phyloP scores from a whole-genome alignment of 176 grass and related monocot genomes.

The Oryza coarctata region DNA sequence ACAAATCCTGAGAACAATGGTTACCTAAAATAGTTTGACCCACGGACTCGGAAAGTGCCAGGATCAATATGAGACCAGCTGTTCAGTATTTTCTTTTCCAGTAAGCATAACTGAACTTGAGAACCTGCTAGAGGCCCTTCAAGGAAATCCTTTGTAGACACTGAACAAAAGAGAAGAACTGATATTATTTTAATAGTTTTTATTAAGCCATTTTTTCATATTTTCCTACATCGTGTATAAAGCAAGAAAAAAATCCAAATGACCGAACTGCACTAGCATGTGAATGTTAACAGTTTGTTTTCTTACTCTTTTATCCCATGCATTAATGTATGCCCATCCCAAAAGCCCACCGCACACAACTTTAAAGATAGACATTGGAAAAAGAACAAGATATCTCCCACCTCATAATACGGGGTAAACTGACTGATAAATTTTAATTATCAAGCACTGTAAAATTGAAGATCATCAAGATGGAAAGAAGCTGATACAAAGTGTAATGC shows the following conservation, averaged over 20 bases:
- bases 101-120: constrained; percentile 77
- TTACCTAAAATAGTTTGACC: constrained; percentile 91
- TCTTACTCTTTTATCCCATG: neutral
- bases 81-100: constrained; percentile 78
- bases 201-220: neutral
- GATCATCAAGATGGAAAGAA: neutral
- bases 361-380: neutral
- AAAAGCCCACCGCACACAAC: neutral
- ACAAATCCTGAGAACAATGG: constrained; percentile 14
- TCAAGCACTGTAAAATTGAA: neutral
- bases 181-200: constrained; percentile 28
- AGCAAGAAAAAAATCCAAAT: neutral
- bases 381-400: neutral
- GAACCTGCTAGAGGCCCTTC: constrained; percentile 84
- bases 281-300: constrained; percentile 2
- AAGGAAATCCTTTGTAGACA: constrained; percentile 70
- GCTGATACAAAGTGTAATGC: neutral
- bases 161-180: constrained; percentile 40
- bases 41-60: constrained; percentile 78
- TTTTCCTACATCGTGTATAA: neutral
- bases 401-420: neutral
- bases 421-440: constrained; percentile 17
- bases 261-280: neutral
- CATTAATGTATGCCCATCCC: neutral
- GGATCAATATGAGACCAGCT: constrained; percentile 91